These are phyloP conservation scores for Scutellaria barbata DNA, from an alignment of 257 asterid genomes.

Conservation along the genomic window DNA sequence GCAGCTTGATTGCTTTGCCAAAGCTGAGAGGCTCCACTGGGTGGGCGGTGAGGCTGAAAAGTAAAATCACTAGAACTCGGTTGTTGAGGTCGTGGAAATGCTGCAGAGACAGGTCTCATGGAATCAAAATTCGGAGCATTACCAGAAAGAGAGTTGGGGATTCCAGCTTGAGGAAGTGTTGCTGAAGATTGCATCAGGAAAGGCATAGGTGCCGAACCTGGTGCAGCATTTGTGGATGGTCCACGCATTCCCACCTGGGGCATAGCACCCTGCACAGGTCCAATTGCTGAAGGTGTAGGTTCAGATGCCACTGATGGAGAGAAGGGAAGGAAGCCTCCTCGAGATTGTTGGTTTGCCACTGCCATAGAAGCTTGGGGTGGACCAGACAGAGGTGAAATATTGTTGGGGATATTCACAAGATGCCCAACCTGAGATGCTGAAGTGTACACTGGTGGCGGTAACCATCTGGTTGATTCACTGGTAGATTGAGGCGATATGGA, in stretches of 20 bases:
- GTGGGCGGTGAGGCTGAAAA: slow-evolving; percentile 76
- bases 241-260: slow-evolving; percentile 39
- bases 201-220: slow-evolving; percentile 41
- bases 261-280: slow-evolving; percentile 37
- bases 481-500: slow-evolving; percentile 32
- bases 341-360: slow-evolving; percentile 44
- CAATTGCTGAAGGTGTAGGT: slow-evolving; percentile 31
- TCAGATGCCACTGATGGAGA: slow-evolving; percentile 38
- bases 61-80: slow-evolving; percentile 73
- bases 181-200: slow-evolving; percentile 42
- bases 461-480: no score
- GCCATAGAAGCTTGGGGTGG: slow-evolving; percentile 47
- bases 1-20: slow-evolving; percentile 52
- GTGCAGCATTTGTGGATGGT: slow-evolving; percentile 39
- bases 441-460: no score
- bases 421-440: slow-evolving; percentile 44
- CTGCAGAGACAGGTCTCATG: slow-evolving; percentile 44
- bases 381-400: slow-evolving; percentile 47
- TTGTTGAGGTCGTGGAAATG: slow-evolving; percentile 62
- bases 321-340: slow-evolving; percentile 43
- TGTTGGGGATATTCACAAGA: slow-evolving; percentile 38
- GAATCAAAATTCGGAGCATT: slow-evolving; percentile 46
- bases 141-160: slow-evolving; percentile 44
- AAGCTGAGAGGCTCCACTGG: slow-evolving; percentile 48
- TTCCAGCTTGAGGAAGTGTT: slow-evolving; percentile 41